phyloP scores from a whole-genome alignment of 352 stramenopile species.

The Globisporangium parvum region DNA sequence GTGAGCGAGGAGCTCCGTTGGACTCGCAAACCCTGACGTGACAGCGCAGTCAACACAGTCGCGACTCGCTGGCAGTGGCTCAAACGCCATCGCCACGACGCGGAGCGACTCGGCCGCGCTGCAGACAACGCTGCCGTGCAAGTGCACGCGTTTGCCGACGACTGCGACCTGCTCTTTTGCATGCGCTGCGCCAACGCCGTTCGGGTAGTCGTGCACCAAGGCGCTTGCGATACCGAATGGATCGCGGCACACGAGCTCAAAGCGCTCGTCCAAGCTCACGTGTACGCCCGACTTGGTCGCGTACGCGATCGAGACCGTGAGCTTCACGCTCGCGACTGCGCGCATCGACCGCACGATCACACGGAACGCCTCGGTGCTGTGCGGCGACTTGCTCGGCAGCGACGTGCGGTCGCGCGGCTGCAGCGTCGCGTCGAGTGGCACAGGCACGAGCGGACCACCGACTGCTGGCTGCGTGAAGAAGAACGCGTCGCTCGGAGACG shows the following conservation, averaged over 20 bases:
- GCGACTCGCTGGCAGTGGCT: conserved; percentile 22
- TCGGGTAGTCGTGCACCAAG: conserved; percentile 65
- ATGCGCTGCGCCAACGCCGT: conserved; percentile 24
- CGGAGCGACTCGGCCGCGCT: conserved; percentile 42
- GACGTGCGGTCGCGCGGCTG: conserved; percentile 43
- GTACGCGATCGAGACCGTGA: conserved; percentile 55
- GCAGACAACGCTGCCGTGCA: conserved; percentile 50
- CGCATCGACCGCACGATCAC: conserved; percentile 56
- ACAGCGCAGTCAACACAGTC: conserved; percentile 25
- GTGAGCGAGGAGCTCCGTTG: conserved; percentile 3
- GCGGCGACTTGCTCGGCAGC: conserved; percentile 34
- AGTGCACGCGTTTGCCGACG: conserved; percentile 57
- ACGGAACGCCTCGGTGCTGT: conserved; percentile 33
- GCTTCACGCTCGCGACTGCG: conserved; percentile 24
- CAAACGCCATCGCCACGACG: conserved; percentile 51
- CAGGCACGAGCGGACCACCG: conserved; percentile 27
- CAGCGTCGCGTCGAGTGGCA: conserved; percentile 37
- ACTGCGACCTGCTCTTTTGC: conserved; percentile 45
- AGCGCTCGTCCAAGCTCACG: conserved; percentile 60
- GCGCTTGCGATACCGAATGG: conserved; percentile 48
- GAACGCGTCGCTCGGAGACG: conserved; percentile 34
- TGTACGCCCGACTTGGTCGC: conserved; percentile 58
- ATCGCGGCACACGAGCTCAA: conserved; percentile 53
- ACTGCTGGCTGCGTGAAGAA: conserved; percentile 44
- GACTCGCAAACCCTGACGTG: conserved; percentile 36